phyloP scores from a whole-genome alignment of 1,139 yeast genomes.

The Candida tetrigidarum region DNA sequence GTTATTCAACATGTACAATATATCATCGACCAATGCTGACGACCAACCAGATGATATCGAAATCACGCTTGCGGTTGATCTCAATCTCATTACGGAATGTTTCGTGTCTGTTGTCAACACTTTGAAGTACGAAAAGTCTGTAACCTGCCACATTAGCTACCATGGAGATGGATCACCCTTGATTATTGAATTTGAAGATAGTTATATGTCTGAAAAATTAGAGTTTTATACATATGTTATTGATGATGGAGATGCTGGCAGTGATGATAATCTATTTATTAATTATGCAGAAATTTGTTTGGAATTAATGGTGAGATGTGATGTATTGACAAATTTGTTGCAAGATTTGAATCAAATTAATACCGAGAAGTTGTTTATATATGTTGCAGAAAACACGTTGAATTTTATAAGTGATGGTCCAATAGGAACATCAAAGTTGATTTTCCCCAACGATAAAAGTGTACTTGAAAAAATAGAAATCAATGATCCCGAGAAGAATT shows the following conservation, averaged over 20 bases:
- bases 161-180: slow-evolving; percentile 67
- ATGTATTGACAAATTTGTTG: slow-evolving; percentile 63
- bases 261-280: slow-evolving; percentile 39
- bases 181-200: slow-evolving; percentile 72
- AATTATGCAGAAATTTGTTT: slow-evolving; percentile 55
- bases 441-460: slow-evolving; percentile 66
- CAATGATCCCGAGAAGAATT: slow-evolving; percentile 21
- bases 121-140: slow-evolving; percentile 19
- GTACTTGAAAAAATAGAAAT: slow-evolving; percentile 55
- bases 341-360: slow-evolving; percentile 69
- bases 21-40: slow-evolving; percentile 19
- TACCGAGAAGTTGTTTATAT: slow-evolving; percentile 60
- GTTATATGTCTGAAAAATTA: slow-evolving; percentile 67
- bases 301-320: slow-evolving; percentile 72
- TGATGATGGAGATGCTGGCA: slow-evolving; percentile 29
- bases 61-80: slow-evolving; percentile 42
- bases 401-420: slow-evolving; percentile 68
- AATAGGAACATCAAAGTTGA: slow-evolving; percentile 70
- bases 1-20: slow-evolving; percentile 35
- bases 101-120: slow-evolving; percentile 29
- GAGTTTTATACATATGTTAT: slow-evolving; percentile 65
- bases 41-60: slow-evolving; percentile 20
- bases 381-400: slow-evolving; percentile 33
- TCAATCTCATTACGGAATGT: slow-evolving; percentile 38
- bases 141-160: slow-evolving; percentile 44